Conservation (phyloP, 2,329 filamentous ascomycete genomes). For the Aspergillus chevalieri region DNA sequence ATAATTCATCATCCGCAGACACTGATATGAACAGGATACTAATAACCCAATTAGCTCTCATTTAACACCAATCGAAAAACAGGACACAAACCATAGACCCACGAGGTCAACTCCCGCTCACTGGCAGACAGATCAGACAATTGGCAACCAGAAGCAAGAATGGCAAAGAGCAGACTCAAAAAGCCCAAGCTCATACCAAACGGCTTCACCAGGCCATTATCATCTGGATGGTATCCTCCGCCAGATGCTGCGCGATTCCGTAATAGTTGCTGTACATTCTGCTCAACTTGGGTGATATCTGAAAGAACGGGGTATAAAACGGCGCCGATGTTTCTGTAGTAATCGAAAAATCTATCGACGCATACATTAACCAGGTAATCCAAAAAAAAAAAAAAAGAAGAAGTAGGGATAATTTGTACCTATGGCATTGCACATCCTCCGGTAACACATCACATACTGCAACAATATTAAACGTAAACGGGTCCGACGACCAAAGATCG, state of each 20-base stretch:
- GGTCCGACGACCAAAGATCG: slow-evolving; percentile 57
- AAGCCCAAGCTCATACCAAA: slow-evolving; percentile 54
- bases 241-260: slow-evolving; percentile 43
- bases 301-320: slow-evolving; percentile 54
- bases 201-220: slow-evolving; percentile 47
- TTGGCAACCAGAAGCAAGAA: slow-evolving; percentile 57
- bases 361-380: slow-evolving; percentile 5
- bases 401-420: slow-evolving; percentile 13
- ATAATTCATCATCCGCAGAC: slow-evolving; percentile 58
- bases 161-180: slow-evolving; percentile 56
- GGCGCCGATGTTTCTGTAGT: slow-evolving; percentile 51
- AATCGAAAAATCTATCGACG: slow-evolving; percentile 42
- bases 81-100: slow-evolving; percentile 50
- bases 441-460: slow-evolving; percentile 53
- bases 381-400: not conserved
- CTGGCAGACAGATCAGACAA: slow-evolving; percentile 51
- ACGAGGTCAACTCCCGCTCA: slow-evolving; percentile 57
- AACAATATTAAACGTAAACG: slow-evolving; percentile 48
- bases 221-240: slow-evolving; percentile 34
- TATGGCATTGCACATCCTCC: slow-evolving; percentile 46
- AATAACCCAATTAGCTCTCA: not conserved
- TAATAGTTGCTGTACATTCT: slow-evolving; percentile 46
- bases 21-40: slow-evolving; percentile 61
- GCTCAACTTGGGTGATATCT: slow-evolving; percentile 47
- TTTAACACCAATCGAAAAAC: not conserved